Evolutionary conservation across 495 filamentous ascomycete species (phyloP).

Genomic region (Talaromyces proteolyticus): DNA sequence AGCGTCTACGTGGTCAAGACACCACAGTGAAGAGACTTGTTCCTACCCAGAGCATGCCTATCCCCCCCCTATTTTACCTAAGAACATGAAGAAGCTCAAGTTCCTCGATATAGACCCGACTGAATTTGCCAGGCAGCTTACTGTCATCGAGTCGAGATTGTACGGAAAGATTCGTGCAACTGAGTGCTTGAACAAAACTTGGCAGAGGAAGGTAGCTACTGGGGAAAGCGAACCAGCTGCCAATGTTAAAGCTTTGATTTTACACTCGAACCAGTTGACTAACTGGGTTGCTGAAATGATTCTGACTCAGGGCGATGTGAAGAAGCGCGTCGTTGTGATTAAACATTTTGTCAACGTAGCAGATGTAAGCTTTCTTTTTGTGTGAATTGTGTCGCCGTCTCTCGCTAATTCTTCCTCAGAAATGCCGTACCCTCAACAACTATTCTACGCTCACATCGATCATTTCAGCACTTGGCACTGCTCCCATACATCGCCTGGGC

Average conservation of each 20-base stretch:
- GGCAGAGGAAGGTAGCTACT: constrained; percentile 86
- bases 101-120: constrained; percentile 95
- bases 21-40: constrained; percentile 80
- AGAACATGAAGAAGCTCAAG: constrained; percentile 99
- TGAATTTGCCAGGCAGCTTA: constrained; percentile 93
- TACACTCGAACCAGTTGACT: constrained; percentile 96
- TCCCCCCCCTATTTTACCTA: constrained; percentile 88
- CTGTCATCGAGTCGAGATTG: constrained; percentile 90
- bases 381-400: too few species aligned
- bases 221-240: constrained; percentile 84
- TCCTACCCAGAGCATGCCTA: constrained; percentile 70
- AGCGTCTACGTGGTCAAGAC: constrained; percentile 81
- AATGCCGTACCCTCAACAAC: constrained; percentile 92
- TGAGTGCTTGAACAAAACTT: constrained; percentile 96
- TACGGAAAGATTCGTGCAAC: constrained; percentile 94
- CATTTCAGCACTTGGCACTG: constrained; percentile 89
- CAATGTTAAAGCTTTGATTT: constrained; percentile 92
- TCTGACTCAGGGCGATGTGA: constrained; percentile 83
- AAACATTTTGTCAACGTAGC: constrained; percentile 97
- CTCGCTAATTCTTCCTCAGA: constrained; percentile 48
- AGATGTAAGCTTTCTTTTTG: constrained; percentile 58
- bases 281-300: constrained; percentile 99
- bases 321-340: constrained; percentile 93
- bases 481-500: constrained; percentile 87
- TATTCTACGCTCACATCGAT: constrained; percentile 98